Evolutionary conservation across 2,329 filamentous ascomycete genomes (phyloP), one percentile per base, ranked within the genome.

Genomic region (Curvularia spicifera): DNA sequence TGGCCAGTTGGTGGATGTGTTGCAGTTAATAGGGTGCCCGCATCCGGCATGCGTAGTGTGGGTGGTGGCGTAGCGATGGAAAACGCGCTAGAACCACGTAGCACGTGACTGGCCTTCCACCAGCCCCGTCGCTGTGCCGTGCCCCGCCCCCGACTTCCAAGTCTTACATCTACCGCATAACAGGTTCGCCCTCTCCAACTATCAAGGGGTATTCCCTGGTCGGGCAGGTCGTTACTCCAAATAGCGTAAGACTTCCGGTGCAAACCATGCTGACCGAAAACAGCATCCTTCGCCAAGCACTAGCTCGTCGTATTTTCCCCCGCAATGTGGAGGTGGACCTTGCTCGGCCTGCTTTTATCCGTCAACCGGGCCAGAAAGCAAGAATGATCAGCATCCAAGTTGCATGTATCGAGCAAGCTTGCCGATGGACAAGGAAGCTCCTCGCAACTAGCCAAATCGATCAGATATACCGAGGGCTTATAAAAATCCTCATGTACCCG

Each of bases 1-100:
- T 86, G 48, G 59, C 55, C 51, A 54, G 51, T 26, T 33, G 50
- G 48, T 49, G 46, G 50, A 47, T 60, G 40, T 31, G 35, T 53
- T 28, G 51, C 53, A 53, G 63, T 65, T 46, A 22, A 33, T 33
- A n/a, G 52, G 43, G 47, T 46, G 35, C 26, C 35, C 22, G 15
- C 20, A 35, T 7, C 26, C 26, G 50, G 18, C 42, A 22, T 28
- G 31, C 13, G 26, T 20, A 31, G 43, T 28, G 40, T 20, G 26
- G 31, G 22, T 40, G 47, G 47, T 22, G 26, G 26, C 35, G 31
- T n/a, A 45, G 47, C 33, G 12, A 28, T 35, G 24, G 18, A 45
- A 48, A 54, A 57, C 55, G 51, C 55, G 55, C 55, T 57, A 57
- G 55, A 48, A 31, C 46, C 55, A 31, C 55, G 45, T 18, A 20